Conservation (phyloP, 352 stramenopile species). For the Pythium vanterpoolii region DNA sequence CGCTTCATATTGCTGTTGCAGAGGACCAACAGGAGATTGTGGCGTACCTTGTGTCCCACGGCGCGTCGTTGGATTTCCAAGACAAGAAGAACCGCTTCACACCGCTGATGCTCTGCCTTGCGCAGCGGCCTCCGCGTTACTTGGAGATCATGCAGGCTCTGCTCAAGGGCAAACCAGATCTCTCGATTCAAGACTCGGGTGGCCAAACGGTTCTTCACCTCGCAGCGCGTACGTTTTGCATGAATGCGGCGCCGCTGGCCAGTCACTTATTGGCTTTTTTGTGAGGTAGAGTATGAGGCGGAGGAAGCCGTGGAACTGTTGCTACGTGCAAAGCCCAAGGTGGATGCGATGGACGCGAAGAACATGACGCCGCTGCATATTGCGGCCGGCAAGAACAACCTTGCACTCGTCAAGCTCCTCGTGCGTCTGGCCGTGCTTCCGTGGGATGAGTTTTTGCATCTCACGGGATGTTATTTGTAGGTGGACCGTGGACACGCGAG, state of each 20-base stretch:
- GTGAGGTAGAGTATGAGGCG: conserved; percentile 56
- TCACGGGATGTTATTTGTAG: conserved; percentile 12
- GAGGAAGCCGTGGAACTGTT: conserved; percentile 56
- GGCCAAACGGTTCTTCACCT: conserved; percentile 69
- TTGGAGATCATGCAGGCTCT: conserved; percentile 62
- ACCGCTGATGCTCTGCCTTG: conserved; percentile 68
- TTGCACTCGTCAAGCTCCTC: conserved; percentile 55
- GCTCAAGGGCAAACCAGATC: conserved; percentile 68
- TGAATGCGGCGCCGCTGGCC: background rate
- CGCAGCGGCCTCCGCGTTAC: conserved; percentile 62
- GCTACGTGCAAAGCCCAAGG: conserved; percentile 53
- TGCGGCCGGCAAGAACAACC: conserved; percentile 56
- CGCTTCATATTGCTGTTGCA: conserved; percentile 64
- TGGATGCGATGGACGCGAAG: conserved; percentile 59
- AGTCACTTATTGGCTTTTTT: background rate
- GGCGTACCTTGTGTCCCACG: conserved; percentile 63
- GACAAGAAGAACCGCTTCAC: conserved; percentile 80
- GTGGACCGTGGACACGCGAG: conserved; percentile 53
- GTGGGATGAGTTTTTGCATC: background rate
- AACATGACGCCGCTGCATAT: conserved; percentile 78
- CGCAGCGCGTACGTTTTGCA: conserved; percentile 42
- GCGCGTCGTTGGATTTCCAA: conserved; percentile 63
- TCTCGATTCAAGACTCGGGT: conserved; percentile 55
- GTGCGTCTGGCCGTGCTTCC: conserved; percentile 11
- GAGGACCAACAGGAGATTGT: conserved; percentile 74